Evolutionary conservation across 805 yeast genomes (phyloP), one percentile per base, ranked within the genome.

Genomic region (Kazachstania africana): DNA sequence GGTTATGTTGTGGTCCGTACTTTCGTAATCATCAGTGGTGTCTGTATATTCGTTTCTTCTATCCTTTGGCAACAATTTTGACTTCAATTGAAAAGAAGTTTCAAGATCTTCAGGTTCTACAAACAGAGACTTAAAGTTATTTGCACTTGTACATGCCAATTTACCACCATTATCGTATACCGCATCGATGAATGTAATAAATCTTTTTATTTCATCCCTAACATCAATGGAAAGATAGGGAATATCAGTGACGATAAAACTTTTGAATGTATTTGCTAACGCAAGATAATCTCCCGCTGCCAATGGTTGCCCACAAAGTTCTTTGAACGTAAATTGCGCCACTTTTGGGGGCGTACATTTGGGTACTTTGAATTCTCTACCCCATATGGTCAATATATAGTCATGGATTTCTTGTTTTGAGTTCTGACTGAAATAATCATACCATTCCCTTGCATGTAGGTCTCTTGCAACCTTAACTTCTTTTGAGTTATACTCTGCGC

Each of bases 281-380:
- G 84, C 75, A 27, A 91, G 66, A 49, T 91, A 91, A 55, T 91
- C 98, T 8, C 96, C 97, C 0, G 97, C 95, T 12, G 94, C 85
- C 39, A 83, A 59, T 8, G 93, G 88, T 38, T 66, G 60, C 1
- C 94, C 96, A 54, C 97, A 91, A 21, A 91, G 62, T 51, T 91
- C 78, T 29, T 73, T 71, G 50, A 91, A 91, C 4, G 91, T 69
- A 55, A 85, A 88, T 55, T 82, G 91, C 2, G 96, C 96, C 15
- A 87, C 95, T 31, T 70, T 59, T 16, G 83, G 78, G 16, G 84
- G 80, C 1, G 81, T 70, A 28, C 85, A 73, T 35, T 59, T 60
- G 1, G 97, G 97, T 6, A 91, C 84, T 3, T 54, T 50, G 13
- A 91, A 60, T 27, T 75, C 65, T 39, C 98, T 65, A 16, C 98